These are phyloP conservation scores for Tetrapyrgos nigripes DNA, from an alignment of 1,284 basidiomycete species.

Conservation along the genomic window DNA sequence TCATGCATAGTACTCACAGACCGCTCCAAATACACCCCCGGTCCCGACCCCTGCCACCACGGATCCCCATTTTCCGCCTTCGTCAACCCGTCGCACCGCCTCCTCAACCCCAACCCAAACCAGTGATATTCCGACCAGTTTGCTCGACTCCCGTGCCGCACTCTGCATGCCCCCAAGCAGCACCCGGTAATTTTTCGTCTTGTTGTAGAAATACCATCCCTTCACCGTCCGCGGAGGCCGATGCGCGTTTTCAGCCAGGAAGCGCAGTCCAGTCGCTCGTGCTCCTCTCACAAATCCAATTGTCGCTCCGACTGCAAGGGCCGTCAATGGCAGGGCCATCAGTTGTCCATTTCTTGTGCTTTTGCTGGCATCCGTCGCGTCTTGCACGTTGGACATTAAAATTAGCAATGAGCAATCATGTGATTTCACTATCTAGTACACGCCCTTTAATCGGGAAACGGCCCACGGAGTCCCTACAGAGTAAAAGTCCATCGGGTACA, in stretches of 20 bases:
- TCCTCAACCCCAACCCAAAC: slow-evolving; percentile 78
- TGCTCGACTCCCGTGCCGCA: slow-evolving; percentile 62
- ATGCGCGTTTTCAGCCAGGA: slow-evolving; percentile 74
- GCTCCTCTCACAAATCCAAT: slow-evolving; percentile 78
- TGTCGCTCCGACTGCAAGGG: slow-evolving; percentile 63
- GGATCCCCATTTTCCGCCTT: slow-evolving; percentile 56
- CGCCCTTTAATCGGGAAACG: slow-evolving; percentile 46
- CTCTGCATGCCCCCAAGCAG: slow-evolving; percentile 75
- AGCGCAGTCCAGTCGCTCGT: slow-evolving; percentile 60
- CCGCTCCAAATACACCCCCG: slow-evolving; percentile 59
- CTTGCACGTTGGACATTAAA: neutral
- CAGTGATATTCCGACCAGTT: slow-evolving; percentile 60
- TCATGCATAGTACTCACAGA: slow-evolving; percentile 62
- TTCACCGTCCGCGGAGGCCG: slow-evolving; percentile 79
- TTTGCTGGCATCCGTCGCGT: neutral
- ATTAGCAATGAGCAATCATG: neutral
- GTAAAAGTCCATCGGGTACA: slow-evolving; percentile 98
- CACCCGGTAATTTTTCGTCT: slow-evolving; percentile 89
- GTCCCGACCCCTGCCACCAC: slow-evolving; percentile 71
- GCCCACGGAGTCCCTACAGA: slow-evolving; percentile 80
- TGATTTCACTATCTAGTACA: neutral
- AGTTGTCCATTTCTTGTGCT: neutral
- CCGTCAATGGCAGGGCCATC: slow-evolving; percentile 55
- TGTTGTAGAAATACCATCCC: slow-evolving; percentile 93
- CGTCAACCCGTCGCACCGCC: slow-evolving; percentile 54